A percentile compares a stretch with the other conserved stretches of the same genome.
phyloP scores from a whole-genome alignment of 495 filamentous ascomycete species.

The Talaromyces borbonicus region DNA sequence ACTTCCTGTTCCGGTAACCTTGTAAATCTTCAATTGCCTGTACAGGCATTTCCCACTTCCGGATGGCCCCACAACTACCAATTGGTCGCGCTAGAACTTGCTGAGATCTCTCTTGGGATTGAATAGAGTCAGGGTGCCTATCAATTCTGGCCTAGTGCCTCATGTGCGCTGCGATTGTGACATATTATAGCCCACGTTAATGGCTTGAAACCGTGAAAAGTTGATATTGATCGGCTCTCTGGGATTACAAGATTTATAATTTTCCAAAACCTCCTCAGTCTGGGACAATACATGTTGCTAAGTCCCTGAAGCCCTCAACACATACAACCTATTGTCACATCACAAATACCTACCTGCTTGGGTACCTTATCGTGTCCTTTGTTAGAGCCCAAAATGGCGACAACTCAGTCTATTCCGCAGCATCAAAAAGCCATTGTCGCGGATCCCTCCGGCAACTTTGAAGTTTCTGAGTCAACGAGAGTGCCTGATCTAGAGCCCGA shows the following conservation, averaged over 20 bases:
- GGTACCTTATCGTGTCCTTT: neutral
- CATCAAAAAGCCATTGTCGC: neutral
- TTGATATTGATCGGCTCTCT: no score
- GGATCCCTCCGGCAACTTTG: neutral
- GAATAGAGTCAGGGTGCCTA: neutral
- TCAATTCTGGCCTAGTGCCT: neutral
- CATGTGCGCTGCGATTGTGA: neutral
- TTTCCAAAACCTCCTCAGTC: no score
- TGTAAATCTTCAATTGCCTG: neutral
- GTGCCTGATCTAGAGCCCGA: constrained; percentile 15
- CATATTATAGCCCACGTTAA: no score
- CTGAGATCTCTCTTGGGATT: neutral
- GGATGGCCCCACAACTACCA: neutral
- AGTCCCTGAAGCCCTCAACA: neutral
- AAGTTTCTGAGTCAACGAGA: constrained; percentile 2
- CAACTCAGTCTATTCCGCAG: neutral
- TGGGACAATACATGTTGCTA: no score
- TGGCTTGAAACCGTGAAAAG: no score
- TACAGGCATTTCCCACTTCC: neutral
- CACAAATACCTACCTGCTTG: no score
- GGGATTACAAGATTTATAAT: no score
- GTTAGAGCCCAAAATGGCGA: neutral
- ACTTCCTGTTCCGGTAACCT: neutral
- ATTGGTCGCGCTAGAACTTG: neutral
- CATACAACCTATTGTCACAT: neutral